phyloP scores from a whole-genome alignment of 768 basidiomycete genomes.

The Termitomyces sp. region DNA sequence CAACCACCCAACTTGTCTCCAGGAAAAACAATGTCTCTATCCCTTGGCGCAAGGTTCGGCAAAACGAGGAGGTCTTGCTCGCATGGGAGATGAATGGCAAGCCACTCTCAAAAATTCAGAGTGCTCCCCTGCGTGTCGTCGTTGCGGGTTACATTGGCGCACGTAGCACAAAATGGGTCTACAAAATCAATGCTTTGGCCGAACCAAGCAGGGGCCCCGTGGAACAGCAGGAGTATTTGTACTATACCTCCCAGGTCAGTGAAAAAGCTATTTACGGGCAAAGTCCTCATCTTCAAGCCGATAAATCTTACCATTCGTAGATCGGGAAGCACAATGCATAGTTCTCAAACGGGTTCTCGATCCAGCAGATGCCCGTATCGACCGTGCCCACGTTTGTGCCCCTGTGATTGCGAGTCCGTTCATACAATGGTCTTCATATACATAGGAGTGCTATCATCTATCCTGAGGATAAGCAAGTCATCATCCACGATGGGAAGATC shows the following conservation, averaged over 20 bases:
- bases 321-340: slow-evolving; percentile 50
- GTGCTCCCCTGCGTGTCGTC: slow-evolving; percentile 46
- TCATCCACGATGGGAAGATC: slow-evolving; percentile 46
- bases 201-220: slow-evolving; percentile 50
- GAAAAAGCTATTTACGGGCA: neutral
- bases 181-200: slow-evolving; percentile 44
- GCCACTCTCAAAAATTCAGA: slow-evolving; percentile 48
- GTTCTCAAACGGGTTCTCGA: slow-evolving; percentile 53
- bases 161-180: slow-evolving; percentile 51
- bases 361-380: slow-evolving; percentile 58
- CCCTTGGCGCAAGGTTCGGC: slow-evolving; percentile 44
- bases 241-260: slow-evolving; percentile 43
- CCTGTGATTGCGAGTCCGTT: neutral
- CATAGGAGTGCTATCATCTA: slow-evolving; percentile 45
- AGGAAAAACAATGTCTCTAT: slow-evolving; percentile 40
- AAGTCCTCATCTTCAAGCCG: neutral
- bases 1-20: neutral
- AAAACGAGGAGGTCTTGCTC: slow-evolving; percentile 44
- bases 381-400: slow-evolving; percentile 22
- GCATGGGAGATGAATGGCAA: slow-evolving; percentile 52
- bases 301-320: slow-evolving; percentile 19
- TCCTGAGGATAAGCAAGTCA: slow-evolving; percentile 39
- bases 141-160: slow-evolving; percentile 54
- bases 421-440: neutral
- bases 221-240: slow-evolving; percentile 50